Conservation (phyloP, 768 basidiomycete species). For the Boletus reticuloceps region DNA sequence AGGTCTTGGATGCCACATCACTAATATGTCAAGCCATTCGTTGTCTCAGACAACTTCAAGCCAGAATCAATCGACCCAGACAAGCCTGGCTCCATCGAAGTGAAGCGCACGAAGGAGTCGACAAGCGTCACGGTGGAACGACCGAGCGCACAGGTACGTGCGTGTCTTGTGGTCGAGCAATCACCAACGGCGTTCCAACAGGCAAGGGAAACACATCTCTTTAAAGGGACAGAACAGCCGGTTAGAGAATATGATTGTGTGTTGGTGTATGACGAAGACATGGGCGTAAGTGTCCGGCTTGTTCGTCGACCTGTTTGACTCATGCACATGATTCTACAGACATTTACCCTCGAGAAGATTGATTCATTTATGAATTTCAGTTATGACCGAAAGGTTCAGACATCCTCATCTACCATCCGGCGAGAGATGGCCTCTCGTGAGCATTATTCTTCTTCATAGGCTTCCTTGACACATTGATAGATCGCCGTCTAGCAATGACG, state of each 20-base stretch:
- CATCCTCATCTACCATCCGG: conserved; percentile 19
- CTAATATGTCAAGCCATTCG: conserved; percentile 1
- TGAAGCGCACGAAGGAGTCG: conserved; percentile 51
- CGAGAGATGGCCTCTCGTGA: conserved; percentile 23
- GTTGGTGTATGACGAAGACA: conserved; percentile 75
- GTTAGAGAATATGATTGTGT: conserved; percentile 75
- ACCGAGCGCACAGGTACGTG: conserved; percentile 56
- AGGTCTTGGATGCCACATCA: neutral
- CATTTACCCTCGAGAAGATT: conserved; percentile 71
- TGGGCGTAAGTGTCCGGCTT: conserved; percentile 46
- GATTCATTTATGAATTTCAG: conserved; percentile 61
- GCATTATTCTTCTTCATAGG: neutral
- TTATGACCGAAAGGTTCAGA: conserved; percentile 45
- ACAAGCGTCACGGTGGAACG: conserved; percentile 62
- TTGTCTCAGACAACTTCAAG: conserved; percentile 65
- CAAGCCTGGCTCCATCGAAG: conserved; percentile 64
- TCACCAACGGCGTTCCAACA: conserved; percentile 22
- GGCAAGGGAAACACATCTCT: conserved; percentile 54
- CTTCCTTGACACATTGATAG: conserved; percentile 1
- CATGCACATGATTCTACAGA: conserved; percentile 39
- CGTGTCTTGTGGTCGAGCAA: neutral
- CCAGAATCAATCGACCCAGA: conserved; percentile 66
- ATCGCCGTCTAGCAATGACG: conserved; percentile 14
- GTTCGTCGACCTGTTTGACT: neutral
- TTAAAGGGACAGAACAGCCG: conserved; percentile 53